phyloP scores from a whole-genome alignment of 2,329 filamentous ascomycete genomes.

The Stachybotrys chartarum region DNA sequence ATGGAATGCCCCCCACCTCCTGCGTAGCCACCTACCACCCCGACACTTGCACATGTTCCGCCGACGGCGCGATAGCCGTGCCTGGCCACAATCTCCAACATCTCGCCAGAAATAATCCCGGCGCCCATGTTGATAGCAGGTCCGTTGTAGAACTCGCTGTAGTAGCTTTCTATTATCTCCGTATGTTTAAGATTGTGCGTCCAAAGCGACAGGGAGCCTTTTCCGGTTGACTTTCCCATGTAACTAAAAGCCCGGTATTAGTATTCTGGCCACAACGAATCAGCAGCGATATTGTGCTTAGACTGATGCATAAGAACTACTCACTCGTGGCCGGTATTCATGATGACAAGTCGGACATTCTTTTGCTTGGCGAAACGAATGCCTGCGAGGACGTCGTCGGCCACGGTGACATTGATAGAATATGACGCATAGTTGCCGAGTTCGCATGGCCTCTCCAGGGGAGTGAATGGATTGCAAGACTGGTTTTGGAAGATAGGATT shows the following conservation, averaged over 20 bases:
- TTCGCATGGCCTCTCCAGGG: constrained; percentile 28
- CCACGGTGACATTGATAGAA: constrained; percentile 20
- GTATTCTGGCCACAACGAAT: neutral
- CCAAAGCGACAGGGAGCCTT: constrained; percentile 29
- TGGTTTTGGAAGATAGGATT: constrained; percentile 20
- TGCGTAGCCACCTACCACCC: constrained; percentile 36
- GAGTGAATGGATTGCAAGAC: constrained; percentile 22
- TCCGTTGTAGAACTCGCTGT: constrained; percentile 23
- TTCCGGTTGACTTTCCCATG: constrained; percentile 28
- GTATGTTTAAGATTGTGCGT: constrained; percentile 29
- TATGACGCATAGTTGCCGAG: constrained; percentile 31
- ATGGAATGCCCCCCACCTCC: constrained; percentile 40
- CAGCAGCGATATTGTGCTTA: neutral
- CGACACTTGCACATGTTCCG: constrained; percentile 37
- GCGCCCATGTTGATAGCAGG: constrained; percentile 45
- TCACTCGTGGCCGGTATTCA: constrained; percentile 21
- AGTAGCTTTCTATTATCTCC: constrained; percentile 8
- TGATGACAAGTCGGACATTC: constrained; percentile 19
- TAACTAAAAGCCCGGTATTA: constrained; percentile 7
- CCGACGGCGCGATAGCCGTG: constrained; percentile 40
- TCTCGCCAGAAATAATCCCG: constrained; percentile 43
- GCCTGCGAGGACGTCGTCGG: constrained; percentile 19
- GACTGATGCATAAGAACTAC: constrained; percentile 8
- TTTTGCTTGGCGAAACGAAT: constrained; percentile 25
- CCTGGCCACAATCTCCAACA: constrained; percentile 38